These are phyloP conservation scores for Hypoxylon sp. DNA, from an alignment of 2,329 filamentous ascomycete species.

Conservation along the genomic window DNA sequence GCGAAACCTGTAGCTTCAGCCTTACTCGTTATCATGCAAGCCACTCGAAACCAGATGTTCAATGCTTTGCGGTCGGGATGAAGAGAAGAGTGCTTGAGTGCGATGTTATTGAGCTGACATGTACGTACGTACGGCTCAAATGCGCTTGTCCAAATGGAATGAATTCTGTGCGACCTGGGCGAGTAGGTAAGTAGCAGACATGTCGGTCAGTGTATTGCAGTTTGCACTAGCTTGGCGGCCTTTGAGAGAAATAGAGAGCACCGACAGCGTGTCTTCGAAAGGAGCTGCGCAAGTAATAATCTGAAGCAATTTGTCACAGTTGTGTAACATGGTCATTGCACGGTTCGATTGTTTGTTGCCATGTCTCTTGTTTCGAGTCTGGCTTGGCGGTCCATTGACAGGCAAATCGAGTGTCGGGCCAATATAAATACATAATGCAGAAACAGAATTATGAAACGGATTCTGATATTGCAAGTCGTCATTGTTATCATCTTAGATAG, in stretches of 20 bases:
- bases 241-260: neutral
- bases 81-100: constrained; percentile 9
- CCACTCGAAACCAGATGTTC: constrained; percentile 11
- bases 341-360: constrained; percentile 13
- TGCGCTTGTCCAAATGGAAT: neutral
- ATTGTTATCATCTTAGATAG: too few relatives aligned
- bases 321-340: constrained; percentile 9
- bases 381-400: constrained; percentile 33
- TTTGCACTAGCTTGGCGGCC: constrained; percentile 1
- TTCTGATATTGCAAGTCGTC: constrained; percentile 13
- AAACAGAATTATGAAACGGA: constrained; percentile 11
- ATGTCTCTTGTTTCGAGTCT: constrained; percentile 42
- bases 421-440: too few relatives aligned
- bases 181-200: neutral
- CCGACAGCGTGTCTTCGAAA: neutral
- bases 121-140: neutral
- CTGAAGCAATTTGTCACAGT: constrained; percentile 21
- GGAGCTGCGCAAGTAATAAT: constrained; percentile 23
- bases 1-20: constrained; percentile 20
- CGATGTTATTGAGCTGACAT: neutral
- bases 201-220: constrained; percentile 9
- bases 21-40: constrained; percentile 35
- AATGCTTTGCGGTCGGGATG: constrained; percentile 4
- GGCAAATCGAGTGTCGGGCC: neutral
- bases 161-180: neutral